These are phyloP conservation scores for Aspergillus campestris DNA, from an alignment of 495 filamentous ascomycete genomes.

Conservation along the genomic window DNA sequence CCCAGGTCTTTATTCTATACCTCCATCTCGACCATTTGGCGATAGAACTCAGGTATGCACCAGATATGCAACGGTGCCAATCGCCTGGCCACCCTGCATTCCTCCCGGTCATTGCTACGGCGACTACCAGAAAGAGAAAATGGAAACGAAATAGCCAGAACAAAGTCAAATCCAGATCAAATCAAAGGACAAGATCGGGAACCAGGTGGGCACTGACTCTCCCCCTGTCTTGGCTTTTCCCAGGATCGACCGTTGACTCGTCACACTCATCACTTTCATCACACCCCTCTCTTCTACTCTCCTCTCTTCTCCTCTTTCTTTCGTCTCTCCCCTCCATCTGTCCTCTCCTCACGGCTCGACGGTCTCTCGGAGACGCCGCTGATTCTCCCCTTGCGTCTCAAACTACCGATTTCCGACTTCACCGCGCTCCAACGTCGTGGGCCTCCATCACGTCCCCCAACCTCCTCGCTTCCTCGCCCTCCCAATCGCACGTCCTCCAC, in stretches of 20 bases:
- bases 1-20: no score
- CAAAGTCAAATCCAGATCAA: no score
- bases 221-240: conserved; percentile 11
- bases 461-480: conserved; percentile 8
- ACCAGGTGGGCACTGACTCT: conserved; percentile 4
- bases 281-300: conserved; percentile 6
- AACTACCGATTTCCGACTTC: not conserved
- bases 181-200: no score
- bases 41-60: no score
- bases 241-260: conserved; percentile 16
- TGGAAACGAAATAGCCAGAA: no score
- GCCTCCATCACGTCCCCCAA: conserved; percentile 6
- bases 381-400: conserved; percentile 4
- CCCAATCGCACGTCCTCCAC: conserved; percentile 10
- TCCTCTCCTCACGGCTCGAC: not conserved
- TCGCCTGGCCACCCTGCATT: no score
- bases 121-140: no score
- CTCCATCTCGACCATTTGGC: no score
- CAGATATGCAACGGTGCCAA: no score
- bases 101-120: no score
- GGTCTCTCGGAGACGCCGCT: no score
- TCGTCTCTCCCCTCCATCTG: conserved; percentile 6
- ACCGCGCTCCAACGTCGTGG: conserved; percentile 9
- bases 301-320: conserved; percentile 5
- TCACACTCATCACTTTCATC: conserved; percentile 23